A percentile compares a stretch with the other conserved stretches of the same genome.
phyloP scores from a whole-genome alignment of 805 yeast species.

The Dipodascus geniculatus region DNA sequence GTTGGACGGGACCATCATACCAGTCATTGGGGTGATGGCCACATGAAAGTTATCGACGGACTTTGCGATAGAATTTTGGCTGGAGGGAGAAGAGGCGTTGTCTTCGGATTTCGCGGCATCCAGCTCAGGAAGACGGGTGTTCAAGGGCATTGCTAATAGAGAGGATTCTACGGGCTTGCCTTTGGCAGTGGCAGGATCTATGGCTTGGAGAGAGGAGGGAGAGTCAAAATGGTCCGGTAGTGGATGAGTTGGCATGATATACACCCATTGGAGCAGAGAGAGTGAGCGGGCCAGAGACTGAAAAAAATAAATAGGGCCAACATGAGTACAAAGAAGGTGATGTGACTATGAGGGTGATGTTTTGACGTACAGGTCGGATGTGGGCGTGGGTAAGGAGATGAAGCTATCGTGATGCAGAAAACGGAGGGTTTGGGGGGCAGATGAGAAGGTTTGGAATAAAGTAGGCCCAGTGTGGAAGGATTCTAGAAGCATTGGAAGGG shows the following conservation, averaged over 20 bases:
- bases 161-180: neutral
- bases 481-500: too few species aligned
- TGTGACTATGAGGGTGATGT: neutral
- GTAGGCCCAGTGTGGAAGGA: too few species aligned
- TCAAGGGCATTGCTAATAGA: neutral
- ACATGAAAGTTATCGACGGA: neutral
- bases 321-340: neutral
- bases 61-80: neutral
- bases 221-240: neutral
- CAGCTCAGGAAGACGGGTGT: neutral
- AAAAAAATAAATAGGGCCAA: too few species aligned
- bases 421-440: too few species aligned
- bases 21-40: neutral
- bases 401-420: too few species aligned
- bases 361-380: neutral
- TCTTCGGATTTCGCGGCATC: neutral
- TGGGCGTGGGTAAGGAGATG: too few species aligned
- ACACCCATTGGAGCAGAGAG: neutral
- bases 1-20: neutral
- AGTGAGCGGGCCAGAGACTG: neutral
- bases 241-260: neutral
- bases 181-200: neutral
- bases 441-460: too few species aligned
- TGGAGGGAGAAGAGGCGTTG: neutral
- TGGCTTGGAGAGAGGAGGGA: neutral